A percentile compares a stretch with the other conserved stretches of the same genome.
phyloP scores from a whole-genome alignment of 2,329 filamentous ascomycete species.

The Fusarium floridanum region DNA sequence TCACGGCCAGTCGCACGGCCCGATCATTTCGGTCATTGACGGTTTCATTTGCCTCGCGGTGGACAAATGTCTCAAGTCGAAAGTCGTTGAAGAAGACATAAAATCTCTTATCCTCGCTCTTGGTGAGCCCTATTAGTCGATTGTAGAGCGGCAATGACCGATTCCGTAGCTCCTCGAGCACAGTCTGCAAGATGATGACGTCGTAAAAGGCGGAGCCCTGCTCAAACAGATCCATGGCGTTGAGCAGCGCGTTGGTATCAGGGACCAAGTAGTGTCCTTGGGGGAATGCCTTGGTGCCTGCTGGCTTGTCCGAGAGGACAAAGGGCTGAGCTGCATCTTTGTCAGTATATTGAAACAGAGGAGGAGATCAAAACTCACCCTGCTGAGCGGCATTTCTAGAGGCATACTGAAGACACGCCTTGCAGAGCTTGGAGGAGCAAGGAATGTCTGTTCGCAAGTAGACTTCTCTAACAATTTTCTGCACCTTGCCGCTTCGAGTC shows the following conservation, averaged over 20 bases:
- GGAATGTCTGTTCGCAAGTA: constrained; percentile 97
- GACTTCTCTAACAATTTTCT: constrained; percentile 97
- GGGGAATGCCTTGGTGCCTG: constrained; percentile 84
- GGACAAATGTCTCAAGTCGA: constrained; percentile 88
- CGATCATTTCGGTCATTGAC: constrained; percentile 98
- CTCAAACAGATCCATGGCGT: constrained; percentile 97
- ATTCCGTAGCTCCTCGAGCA: constrained; percentile 95
- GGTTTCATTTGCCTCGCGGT: constrained; percentile 79
- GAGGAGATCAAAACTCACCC: constrained; percentile 62
- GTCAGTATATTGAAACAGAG: constrained; percentile 11
- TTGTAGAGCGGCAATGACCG: constrained; percentile 95
- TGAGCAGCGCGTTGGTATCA: constrained; percentile 95
- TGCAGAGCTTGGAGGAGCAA: constrained; percentile 92
- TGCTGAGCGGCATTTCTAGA: constrained; percentile 84
- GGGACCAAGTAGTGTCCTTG: constrained; percentile 94
- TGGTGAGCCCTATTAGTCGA: constrained; percentile 88
- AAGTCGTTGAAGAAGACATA: constrained; percentile 99
- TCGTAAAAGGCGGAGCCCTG: constrained; percentile 93
- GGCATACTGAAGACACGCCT: constrained; percentile 77
- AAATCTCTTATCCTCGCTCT: constrained; percentile 96
- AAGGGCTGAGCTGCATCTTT: constrained; percentile 76
- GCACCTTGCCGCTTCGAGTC: constrained; percentile 95
- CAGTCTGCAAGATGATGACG: constrained; percentile 95
- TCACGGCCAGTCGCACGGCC: constrained; percentile 85
- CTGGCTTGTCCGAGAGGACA: constrained; percentile 89